Evolutionary conservation across 495 filamentous ascomycete species (phyloP).

Genomic region (Schizothecium vesticola): DNA sequence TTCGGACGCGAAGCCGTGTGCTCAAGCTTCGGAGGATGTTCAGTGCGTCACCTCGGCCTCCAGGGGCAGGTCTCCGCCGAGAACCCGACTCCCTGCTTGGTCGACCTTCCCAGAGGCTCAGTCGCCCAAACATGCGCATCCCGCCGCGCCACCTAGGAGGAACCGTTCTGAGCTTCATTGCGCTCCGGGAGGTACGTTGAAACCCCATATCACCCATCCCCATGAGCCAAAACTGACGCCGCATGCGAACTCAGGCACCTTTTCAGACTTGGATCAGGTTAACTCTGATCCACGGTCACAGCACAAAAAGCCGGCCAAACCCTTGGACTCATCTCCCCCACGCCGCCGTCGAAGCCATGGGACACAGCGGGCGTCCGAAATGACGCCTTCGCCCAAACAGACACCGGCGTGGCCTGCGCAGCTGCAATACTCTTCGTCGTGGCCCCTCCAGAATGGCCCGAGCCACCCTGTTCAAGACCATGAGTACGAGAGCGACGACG

Average conservation of each 20-base stretch:
- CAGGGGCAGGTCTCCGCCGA: conserved; percentile 18
- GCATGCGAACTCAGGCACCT: conserved; percentile 2
- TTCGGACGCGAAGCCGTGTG: conserved; percentile 15
- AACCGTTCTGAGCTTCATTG: background rate
- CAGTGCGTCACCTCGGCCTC: conserved; percentile 8
- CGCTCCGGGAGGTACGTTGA: conserved; percentile 3
- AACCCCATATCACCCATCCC: background rate
- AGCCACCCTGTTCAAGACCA: conserved; percentile 3
- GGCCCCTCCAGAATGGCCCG: conserved; percentile 14
- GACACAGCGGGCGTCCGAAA: background rate
- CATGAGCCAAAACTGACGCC: background rate
- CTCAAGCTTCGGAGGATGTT: conserved; percentile 9
- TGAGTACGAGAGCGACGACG: conserved; percentile 18
- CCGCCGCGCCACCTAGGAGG: background rate
- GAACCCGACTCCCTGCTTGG: conserved; percentile 12
- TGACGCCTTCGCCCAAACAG: conserved; percentile 2
- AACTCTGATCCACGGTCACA: conserved; percentile 7
- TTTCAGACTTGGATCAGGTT: background rate
- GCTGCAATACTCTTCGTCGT: conserved; percentile 21
- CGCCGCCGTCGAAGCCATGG: conserved; percentile 1
- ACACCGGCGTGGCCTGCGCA: conserved; percentile 14
- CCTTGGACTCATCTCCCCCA: conserved; percentile 1
- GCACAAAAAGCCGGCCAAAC: background rate
- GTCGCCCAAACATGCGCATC: conserved; percentile 5
- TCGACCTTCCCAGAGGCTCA: conserved; percentile 1